Conservation (phyloP, 495 filamentous ascomycete species). For the Penicillium waksmanii region DNA sequence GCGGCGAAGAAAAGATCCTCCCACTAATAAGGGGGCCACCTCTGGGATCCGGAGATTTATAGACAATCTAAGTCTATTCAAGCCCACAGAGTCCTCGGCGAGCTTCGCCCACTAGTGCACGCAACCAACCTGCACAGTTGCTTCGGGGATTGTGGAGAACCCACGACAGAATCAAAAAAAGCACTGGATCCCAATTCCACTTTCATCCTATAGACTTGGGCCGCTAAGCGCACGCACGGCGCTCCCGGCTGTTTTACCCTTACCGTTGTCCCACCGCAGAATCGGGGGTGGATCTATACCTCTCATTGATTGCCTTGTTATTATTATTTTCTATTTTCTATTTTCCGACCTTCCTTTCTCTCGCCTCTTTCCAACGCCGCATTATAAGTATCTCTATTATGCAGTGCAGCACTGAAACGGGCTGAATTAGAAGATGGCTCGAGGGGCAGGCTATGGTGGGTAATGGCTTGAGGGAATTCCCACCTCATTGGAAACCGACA, state of each 20-base stretch:
- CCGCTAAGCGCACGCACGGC: conserved; percentile 26
- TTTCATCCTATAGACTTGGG: conserved; percentile 7
- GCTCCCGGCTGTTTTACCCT: conserved; percentile 14
- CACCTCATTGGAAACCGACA: background rate
- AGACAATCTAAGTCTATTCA: conserved; percentile 11
- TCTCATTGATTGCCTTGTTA: background rate
- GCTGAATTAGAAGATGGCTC: background rate
- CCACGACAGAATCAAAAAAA: conserved; percentile 3
- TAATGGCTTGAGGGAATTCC: background rate
- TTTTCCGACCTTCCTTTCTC: background rate
- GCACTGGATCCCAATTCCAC: conserved; percentile 4
- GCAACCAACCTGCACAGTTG: background rate
- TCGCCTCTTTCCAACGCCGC: background rate
- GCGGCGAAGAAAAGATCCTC: conserved; percentile 9
- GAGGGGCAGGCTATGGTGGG: background rate
- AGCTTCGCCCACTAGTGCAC: background rate
- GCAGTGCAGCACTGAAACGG: background rate
- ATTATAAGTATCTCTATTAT: background rate
- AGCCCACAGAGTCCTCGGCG: background rate
- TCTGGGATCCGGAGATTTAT: conserved; percentile 26
- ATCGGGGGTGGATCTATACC: conserved; percentile 4
- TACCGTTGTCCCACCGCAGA: conserved; percentile 16
- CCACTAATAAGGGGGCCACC: conserved; percentile 11
- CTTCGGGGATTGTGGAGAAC: conserved; percentile 20
- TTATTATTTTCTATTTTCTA: conserved; percentile 5